Evolutionary conservation across 345 rosid species (phyloP), one percentile per base, ranked within the genome.

Genomic region (Crucihimalaya himalaica): DNA sequence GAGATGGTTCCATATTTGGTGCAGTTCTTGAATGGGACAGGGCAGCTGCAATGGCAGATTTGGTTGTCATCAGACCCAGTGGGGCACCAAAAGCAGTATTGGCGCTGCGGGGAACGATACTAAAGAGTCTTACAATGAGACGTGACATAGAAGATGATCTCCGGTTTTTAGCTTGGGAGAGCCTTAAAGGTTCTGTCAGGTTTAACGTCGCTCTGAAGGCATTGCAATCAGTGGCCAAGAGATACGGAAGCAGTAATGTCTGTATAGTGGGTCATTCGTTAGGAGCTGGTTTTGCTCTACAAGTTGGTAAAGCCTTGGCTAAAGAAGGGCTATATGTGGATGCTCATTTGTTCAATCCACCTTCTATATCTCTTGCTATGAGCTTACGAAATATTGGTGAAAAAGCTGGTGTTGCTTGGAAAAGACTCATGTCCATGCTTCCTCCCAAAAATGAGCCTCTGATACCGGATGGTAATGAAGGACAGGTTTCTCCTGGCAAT

Each of bases 261-360:
- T 92, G 96, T 76, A 58, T 92, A 12, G 96, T 91, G 5, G 98
- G 98, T 29, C 99, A 95, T 83, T 95, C 99, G 0, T 77, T 95
- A 39, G 99, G 99, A 52, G 99, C 99, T 27, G 98, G 96, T 21
- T 90, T 95, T 72, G 97, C 99, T 28, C 76, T 95, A 29, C 99
- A 95, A 77, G 97, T 90, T 8, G 99, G 98, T n/a, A 95, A 92
- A 71, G 84, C 97, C 6, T 81, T 95, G 76, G 99, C 97, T 0
- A 87, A 89, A 77, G 89, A 95, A 66, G 96, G 96, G 2, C 50
- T 87, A 11, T 86, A 66, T 29, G 93, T 92, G 39, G 99, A 95
- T 50, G 84, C 96, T 10, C 99, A 95, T 90, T 73, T 92, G 79
- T 95, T 95, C 51, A 95, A 95, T 31, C 98, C 97, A 0, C 99